phyloP scores from a whole-genome alignment of 129 eudicot species.

The Artemisia tridentata region DNA sequence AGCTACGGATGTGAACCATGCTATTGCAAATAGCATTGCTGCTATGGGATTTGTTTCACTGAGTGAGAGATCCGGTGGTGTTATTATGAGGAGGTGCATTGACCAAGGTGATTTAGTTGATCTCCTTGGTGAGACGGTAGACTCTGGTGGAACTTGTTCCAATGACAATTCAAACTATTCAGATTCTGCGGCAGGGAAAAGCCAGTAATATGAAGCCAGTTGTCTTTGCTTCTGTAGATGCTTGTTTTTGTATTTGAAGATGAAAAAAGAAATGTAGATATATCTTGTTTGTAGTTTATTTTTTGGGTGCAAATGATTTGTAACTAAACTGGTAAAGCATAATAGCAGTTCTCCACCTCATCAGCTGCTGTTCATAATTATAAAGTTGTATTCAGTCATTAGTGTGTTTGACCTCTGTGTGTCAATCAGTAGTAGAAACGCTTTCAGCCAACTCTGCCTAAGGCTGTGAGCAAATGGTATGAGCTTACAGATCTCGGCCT shows the following conservation, averaged over 20 bases:
- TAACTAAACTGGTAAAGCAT: slow-evolving; percentile 30
- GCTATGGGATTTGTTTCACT: slow-evolving; percentile 48
- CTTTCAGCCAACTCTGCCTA: neutral
- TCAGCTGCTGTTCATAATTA: slow-evolving; percentile 11
- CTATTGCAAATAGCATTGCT: slow-evolving; percentile 37
- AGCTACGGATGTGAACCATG: slow-evolving; percentile 44
- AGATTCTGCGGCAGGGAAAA: slow-evolving; percentile 21
- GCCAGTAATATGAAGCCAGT: slow-evolving; percentile 14
- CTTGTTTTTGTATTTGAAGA: slow-evolving; percentile 17
- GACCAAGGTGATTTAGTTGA: slow-evolving; percentile 38
- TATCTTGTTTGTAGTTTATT: neutral
- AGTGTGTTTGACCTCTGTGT: neutral
- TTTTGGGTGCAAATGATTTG: slow-evolving; percentile 26
- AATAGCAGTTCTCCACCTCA: slow-evolving; percentile 14
- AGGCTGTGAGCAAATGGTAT: too few species aligned
- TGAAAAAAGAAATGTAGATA: slow-evolving; percentile 32
- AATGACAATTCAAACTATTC: slow-evolving; percentile 17
- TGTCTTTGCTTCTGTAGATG: slow-evolving; percentile 14
- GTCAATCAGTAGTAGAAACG: neutral
- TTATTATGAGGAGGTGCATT: slow-evolving; percentile 24
- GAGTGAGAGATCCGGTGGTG: slow-evolving; percentile 21
- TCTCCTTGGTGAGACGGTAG: slow-evolving; percentile 35
- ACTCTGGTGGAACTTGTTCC: slow-evolving; percentile 32
- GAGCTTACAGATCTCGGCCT: too few species aligned
- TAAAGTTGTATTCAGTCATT: slow-evolving; percentile 5